phyloP scores from a whole-genome alignment of 805 yeast species.

The Barnettozyma californica region DNA sequence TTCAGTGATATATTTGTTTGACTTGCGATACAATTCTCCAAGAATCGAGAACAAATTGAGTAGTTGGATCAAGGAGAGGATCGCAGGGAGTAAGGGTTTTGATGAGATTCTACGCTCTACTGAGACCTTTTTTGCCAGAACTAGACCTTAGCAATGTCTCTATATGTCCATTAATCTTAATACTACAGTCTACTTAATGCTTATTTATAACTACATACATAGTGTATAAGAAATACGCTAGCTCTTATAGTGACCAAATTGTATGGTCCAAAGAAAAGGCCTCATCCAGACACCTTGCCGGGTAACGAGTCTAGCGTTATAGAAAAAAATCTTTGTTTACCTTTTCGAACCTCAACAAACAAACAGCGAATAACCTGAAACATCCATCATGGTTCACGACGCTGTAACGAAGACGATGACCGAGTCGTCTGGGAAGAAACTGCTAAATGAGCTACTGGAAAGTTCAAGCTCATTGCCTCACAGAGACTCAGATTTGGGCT shows the following conservation, averaged over 20 bases:
- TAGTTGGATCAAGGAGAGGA: constrained; percentile 61
- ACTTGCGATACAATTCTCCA: constrained; percentile 46
- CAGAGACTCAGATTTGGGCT: constrained; percentile 60
- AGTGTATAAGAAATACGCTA: too few species aligned
- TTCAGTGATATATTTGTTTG: constrained; percentile 68
- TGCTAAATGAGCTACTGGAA: constrained; percentile 69
- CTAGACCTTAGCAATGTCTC: too few species aligned
- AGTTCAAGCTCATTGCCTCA: constrained; percentile 72
- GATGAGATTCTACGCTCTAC: constrained; percentile 22
- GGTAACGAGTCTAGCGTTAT: too few species aligned
- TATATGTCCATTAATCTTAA: too few species aligned
- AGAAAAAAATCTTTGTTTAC: constrained; percentile 7
- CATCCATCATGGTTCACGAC: constrained; percentile 4
- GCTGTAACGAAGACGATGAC: background rate
- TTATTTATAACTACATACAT: too few species aligned
- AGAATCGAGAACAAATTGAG: constrained; percentile 57
- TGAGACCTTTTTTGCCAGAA: constrained; percentile 11
- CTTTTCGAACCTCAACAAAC: background rate
- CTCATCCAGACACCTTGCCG: constrained; percentile 2
- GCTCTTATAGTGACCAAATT: too few species aligned
- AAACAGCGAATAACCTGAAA: background rate
- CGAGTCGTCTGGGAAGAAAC: constrained; percentile 19
- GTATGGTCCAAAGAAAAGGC: too few species aligned
- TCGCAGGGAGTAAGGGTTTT: constrained; percentile 20
- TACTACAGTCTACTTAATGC: too few species aligned